Base-by-base conservation (phyloP, 495 filamentous ascomycete species). In the Aspergillus homomorphus region DNA sequence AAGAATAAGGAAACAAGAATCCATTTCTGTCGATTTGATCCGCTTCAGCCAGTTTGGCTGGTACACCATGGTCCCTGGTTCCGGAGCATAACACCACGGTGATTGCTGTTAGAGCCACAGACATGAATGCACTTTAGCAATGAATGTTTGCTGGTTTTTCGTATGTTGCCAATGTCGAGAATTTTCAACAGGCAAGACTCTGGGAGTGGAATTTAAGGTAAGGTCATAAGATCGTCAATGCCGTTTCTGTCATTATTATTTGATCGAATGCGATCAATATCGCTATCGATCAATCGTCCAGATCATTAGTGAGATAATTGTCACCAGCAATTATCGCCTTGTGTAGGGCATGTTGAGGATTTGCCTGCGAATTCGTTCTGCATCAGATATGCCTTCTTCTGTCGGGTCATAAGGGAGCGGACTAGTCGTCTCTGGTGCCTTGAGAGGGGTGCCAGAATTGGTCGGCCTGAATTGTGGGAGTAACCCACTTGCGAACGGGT, bases 321-420 rank as follows among this genome's bases (percentile, higher is more conserved):
- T 43, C 10, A 22, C 42, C 26, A 38, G 10, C 52, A 51, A n/a
- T 50, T 72, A 76, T 51, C 66, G 62, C 62, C 69, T 69, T 57
- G 63, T 67, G 45, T 66, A 70, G 48, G 73, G 62, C 70, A 74
- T 71, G 58, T 73, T 77, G 57, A 77, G 56, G 45, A 78, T 77
- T 65, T 77, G 75, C 56, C 75, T 71, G 38, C 75, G 71, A 26
- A 79, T 78, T 0, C 76, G 71, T 60, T 80, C 76, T n/a, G 76
- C 77, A 61, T 80, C 77, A 2, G 76, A 73, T 24, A 79, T 65
- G 45, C 73, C 75, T 49, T 70, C 63, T 58, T 76, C 75, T 14
- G 68, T 72, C 4, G 75, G 67, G 45, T 78, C 68, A 54, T 68
- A 71, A 19, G 71, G 72, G n/a, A 68, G 51, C n/a, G 59, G 53